Evolutionary conservation across 306 rosid species (phyloP).

Genomic region (Fragaria ananassa): DNA sequence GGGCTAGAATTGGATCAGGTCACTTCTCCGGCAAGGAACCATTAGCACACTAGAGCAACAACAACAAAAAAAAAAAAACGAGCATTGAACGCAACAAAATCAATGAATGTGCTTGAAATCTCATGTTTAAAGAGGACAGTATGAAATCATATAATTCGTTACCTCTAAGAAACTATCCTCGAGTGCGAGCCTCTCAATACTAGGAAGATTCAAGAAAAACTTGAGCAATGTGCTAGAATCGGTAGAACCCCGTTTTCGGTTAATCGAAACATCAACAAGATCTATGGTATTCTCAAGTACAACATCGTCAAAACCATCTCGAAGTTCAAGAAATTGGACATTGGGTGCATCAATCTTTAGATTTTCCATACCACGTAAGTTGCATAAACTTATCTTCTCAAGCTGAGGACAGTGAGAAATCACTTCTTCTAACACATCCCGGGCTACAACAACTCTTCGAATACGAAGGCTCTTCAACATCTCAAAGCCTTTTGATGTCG

Average conservation of each 20-base stretch:
- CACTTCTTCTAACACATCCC: background rate
- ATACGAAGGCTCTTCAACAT: slow-evolving; percentile 61
- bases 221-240: slow-evolving; percentile 38
- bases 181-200: slow-evolving; percentile 41
- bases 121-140: background rate
- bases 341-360: background rate
- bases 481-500: slow-evolving; percentile 39
- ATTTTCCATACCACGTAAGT: background rate
- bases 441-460: slow-evolving; percentile 8
- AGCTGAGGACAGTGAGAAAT: background rate
- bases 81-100: background rate
- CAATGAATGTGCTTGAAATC: background rate
- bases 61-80: background rate
- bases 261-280: slow-evolving; percentile 9
- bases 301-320: background rate
- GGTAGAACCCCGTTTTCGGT: slow-evolving; percentile 24
- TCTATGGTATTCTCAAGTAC: background rate
- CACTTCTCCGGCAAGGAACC: slow-evolving; percentile 40
- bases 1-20: slow-evolving; percentile 33
- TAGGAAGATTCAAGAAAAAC: slow-evolving; percentile 42
- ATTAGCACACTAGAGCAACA: slow-evolving; percentile 39
- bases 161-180: slow-evolving; percentile 52
- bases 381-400: background rate
- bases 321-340: background rate
- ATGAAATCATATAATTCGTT: background rate